Evolutionary conservation across 2,329 filamentous ascomycete species (phyloP).

Genomic region (Cryphonectria nitschkei): DNA sequence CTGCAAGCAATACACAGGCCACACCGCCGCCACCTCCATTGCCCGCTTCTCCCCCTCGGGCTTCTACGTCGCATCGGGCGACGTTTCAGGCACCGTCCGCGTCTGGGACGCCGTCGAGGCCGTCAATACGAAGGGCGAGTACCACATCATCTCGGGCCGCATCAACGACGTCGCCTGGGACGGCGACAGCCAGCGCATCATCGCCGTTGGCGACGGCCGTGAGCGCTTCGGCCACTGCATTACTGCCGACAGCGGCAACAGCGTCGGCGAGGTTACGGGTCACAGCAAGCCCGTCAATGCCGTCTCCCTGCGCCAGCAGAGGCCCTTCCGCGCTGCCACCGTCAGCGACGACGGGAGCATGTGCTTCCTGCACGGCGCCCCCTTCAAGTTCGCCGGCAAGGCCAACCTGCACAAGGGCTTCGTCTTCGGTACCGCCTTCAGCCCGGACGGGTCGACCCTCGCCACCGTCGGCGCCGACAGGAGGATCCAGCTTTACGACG

Average conservation of each 20-base stretch:
- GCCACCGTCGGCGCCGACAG: conserved; percentile 93
- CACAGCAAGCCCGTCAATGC: conserved; percentile 91
- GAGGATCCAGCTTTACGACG: conserved; percentile 92
- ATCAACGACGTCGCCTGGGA: conserved; percentile 99
- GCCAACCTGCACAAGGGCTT: conserved; percentile 83
- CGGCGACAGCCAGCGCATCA: conserved; percentile 93
- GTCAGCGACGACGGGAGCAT: conserved; percentile 44
- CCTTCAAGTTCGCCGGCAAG: conserved; percentile 92
- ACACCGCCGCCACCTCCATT: conserved; percentile 87
- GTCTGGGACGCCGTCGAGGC: conserved; percentile 94
- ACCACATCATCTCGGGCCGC: conserved; percentile 88
- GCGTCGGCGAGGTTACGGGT: conserved; percentile 89
- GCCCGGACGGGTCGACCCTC: conserved; percentile 79
- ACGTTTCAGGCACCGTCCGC: conserved; percentile 79
- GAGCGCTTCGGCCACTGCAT: conserved; percentile 94
- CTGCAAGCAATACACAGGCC: conserved; percentile 88
- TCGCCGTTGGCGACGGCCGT: conserved; percentile 93
- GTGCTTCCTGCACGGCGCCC: conserved; percentile 31
- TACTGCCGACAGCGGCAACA: conserved; percentile 94
- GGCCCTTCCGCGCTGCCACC: conserved; percentile 74
- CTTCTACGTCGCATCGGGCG: conserved; percentile 93
- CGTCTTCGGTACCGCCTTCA: conserved; percentile 85
- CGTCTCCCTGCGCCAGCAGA: conserved; percentile 85
- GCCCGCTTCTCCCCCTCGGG: conserved; percentile 93
- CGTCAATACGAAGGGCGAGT: conserved; percentile 86